Percentiles rank a stretch among this genome's conserved stretches.
phyloP scores from a whole-genome alignment of 176 grass and related monocot species.

The Phyllostachys edulis region DNA sequence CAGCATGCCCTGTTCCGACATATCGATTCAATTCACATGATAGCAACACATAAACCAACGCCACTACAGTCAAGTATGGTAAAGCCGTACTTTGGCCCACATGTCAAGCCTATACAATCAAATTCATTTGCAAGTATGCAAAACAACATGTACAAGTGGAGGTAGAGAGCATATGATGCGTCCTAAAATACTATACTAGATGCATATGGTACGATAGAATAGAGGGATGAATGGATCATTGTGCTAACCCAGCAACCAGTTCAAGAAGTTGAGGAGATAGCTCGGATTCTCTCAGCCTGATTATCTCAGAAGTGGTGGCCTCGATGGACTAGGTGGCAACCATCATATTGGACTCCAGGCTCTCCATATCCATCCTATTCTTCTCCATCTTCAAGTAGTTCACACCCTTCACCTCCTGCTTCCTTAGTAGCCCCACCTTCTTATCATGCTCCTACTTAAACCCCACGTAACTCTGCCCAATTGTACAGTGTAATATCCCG shows the following conservation, averaged over 20 bases:
- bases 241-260: constrained; percentile 77
- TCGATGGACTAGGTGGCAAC: constrained; percentile 91
- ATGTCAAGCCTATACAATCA: too few relatives aligned
- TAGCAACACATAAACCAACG: constrained; percentile 15
- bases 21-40: background rate
- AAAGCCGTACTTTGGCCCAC: too few relatives aligned
- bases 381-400: constrained; percentile 96
- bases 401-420: constrained; percentile 80
- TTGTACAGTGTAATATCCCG: too few relatives aligned
- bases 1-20: constrained; percentile 92
- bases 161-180: too few relatives aligned
- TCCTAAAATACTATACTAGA: too few relatives aligned
- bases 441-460: constrained; percentile 84
- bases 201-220: too few relatives aligned
- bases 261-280: constrained; percentile 94
- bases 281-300: constrained; percentile 84
- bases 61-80: constrained; percentile 21
- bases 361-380: constrained; percentile 97
- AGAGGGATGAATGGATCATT: constrained; percentile 21
- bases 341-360: constrained; percentile 90
- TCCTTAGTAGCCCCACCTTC: constrained; percentile 77
- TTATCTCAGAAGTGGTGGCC: constrained; percentile 91
- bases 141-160: too few relatives aligned
- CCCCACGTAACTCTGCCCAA: constrained; percentile 64
- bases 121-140: too few relatives aligned